phyloP scores from a whole-genome alignment of 2,329 filamentous ascomycete genomes.

The Sordariomycetes sp. region DNA sequence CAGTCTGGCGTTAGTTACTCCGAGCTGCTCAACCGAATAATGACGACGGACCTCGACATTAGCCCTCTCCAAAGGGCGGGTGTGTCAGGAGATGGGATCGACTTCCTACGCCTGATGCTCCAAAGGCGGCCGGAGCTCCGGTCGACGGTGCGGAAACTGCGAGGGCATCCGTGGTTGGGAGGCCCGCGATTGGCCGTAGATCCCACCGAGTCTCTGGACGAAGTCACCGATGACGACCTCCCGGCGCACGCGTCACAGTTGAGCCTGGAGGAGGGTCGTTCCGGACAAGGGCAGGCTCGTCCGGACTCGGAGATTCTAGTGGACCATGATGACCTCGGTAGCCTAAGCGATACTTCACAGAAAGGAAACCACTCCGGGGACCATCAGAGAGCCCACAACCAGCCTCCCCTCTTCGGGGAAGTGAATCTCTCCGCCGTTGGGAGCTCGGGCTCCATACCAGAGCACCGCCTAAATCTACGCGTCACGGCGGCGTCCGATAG shows the following conservation, averaged over 20 bases:
- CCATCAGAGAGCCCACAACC: neutral
- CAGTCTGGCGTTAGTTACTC: constrained; percentile 65
- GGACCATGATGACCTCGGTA: constrained; percentile 13
- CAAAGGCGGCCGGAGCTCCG: constrained; percentile 69
- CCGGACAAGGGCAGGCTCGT: neutral
- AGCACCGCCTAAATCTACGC: constrained; percentile 37
- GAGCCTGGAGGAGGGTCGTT: constrained; percentile 41
- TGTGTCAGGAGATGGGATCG: constrained; percentile 57
- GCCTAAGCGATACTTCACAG: constrained; percentile 52
- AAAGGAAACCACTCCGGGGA: constrained; percentile 59
- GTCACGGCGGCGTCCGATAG: constrained; percentile 8
- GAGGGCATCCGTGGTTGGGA: constrained; percentile 64
- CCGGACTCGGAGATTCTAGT: constrained; percentile 2
- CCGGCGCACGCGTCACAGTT: constrained; percentile 52
- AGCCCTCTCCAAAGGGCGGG: constrained; percentile 45
- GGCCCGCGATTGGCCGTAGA: constrained; percentile 17
- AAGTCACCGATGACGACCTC: constrained; percentile 50
- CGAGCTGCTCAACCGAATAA: constrained; percentile 76
- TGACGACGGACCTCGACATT: constrained; percentile 63
- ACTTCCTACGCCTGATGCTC: constrained; percentile 71
- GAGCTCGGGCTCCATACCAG: constrained; percentile 39
- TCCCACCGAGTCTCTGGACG: constrained; percentile 42
- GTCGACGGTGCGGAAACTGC: constrained; percentile 61
- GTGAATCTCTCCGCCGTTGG: constrained; percentile 41
- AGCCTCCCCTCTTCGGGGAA: constrained; percentile 41